Base-by-base conservation (phyloP, 2,329 filamentous ascomycete genomes). In the Fusarium austroafricanum region DNA sequence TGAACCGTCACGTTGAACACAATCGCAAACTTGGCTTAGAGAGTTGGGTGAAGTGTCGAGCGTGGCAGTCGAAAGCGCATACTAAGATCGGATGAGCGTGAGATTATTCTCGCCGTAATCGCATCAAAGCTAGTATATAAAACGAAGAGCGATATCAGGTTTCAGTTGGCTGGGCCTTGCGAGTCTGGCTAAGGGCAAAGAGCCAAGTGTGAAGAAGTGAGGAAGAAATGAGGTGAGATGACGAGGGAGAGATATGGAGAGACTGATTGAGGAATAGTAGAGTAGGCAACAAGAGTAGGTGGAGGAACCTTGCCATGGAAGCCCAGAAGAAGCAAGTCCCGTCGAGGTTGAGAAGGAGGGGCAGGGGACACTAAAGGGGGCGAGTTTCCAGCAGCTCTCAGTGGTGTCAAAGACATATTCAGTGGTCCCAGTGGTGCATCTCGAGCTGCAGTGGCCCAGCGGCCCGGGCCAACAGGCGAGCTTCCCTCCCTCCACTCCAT, bases 251-350 rank as follows among this genome's bases (percentile, higher is more conserved):
- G 28, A 53, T 43, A 38, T 46, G 61, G 61, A 53, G 56, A 55
- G 44, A 29, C 52, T 58, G 44, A 35, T 55, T 37, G 26, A 62
- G 59, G 47, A 55, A 62, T 54, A 61, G 42, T 26, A 26, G 44
- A 70, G 55, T 56, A 52, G 67, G 69, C 69, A 69, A 71, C 67
- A 69, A 67, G 60, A 65, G 61, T 23, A 23, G 59, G 65, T 71
- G 69, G 67, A 72, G 61, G 58, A 62, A 65, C 45, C 60, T 35
- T 37, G 35, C 40, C 47, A 61, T 61, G 29, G 59, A 68, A 61
- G 56, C 45, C 59, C 59, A 66, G 65, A 61, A 65, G 54, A 63
- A 68, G 67, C 39, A 68, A 66, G 67, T 61, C 40, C 50, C 61
- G 45, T 46, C 52, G 47, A 63, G 66, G 50, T 42, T 29, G 23